phyloP scores from a whole-genome alignment of 2,329 filamentous ascomycete species.

The Beauveria pseudobassiana region DNA sequence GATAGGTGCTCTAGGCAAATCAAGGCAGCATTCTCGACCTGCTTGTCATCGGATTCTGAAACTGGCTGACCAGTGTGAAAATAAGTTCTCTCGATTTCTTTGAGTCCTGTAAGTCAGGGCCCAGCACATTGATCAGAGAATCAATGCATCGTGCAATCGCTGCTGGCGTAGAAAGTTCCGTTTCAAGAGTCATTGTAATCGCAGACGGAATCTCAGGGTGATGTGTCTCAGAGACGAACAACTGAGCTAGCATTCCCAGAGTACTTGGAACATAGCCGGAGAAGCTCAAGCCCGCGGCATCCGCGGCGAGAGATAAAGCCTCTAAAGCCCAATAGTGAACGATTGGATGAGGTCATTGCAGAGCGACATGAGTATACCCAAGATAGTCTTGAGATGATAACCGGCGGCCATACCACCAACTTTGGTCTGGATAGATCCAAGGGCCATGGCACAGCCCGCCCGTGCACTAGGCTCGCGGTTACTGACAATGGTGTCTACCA shows the following conservation, averaged over 20 bases:
- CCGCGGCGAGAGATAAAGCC: slow-evolving; percentile 75
- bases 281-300: slow-evolving; percentile 88
- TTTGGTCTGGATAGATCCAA: slow-evolving; percentile 90
- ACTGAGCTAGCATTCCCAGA: slow-evolving; percentile 85
- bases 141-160: slow-evolving; percentile 84
- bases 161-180: slow-evolving; percentile 73
- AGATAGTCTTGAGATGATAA: slow-evolving; percentile 91
- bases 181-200: slow-evolving; percentile 82
- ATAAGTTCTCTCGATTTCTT: slow-evolving; percentile 89
- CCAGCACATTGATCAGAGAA: slow-evolving; percentile 92
- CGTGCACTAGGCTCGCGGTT: slow-evolving; percentile 90
- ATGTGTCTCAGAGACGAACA: slow-evolving; percentile 88
- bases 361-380: slow-evolving; percentile 96
- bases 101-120: slow-evolving; percentile 89
- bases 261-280: slow-evolving; percentile 84
- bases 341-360: slow-evolving; percentile 88
- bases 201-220: slow-evolving; percentile 74
- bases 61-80: slow-evolving; percentile 74
- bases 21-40: slow-evolving; percentile 69
- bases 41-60: slow-evolving; percentile 65
- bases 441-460: slow-evolving; percentile 87
- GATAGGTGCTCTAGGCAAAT: slow-evolving; percentile 85
- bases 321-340: slow-evolving; percentile 97
- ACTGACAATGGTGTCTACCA: slow-evolving; percentile 88
- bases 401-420: slow-evolving; percentile 97